Conservation (phyloP, 192 early-diverging fungal species). For the Coemansia sp. region DNA sequence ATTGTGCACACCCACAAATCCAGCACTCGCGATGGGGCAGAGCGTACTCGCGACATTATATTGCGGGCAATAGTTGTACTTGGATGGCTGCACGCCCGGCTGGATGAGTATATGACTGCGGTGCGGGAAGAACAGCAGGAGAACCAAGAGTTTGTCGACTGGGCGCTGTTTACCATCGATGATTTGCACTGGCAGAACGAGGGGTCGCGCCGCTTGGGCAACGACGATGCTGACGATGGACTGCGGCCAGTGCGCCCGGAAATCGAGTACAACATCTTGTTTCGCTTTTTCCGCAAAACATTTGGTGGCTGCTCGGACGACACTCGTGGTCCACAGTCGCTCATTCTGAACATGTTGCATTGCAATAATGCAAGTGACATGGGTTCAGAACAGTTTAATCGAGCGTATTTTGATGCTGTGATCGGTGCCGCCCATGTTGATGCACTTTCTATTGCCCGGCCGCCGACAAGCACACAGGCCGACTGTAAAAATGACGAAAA, state of each 20-base stretch:
- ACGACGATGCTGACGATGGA: conserved; percentile 31
- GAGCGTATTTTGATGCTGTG: conserved; percentile 25
- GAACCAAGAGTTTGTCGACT: conserved; percentile 47
- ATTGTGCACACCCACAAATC: conserved; percentile 6
- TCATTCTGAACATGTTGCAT: conserved; percentile 6
- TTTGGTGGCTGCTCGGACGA: conserved; percentile 15
- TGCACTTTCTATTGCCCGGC: background rate
- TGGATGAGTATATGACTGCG: conserved; percentile 22
- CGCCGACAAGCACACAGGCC: background rate
- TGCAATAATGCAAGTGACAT: background rate
- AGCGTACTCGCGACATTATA: background rate
- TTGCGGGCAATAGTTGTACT: conserved; percentile 25
- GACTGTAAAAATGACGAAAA: background rate
- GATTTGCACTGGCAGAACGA: conserved; percentile 49
- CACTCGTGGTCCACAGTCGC: background rate
- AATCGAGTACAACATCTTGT: conserved; percentile 32
- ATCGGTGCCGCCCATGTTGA: conserved; percentile 3
- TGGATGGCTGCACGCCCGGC: conserved; percentile 34
- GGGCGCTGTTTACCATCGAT: conserved; percentile 37
- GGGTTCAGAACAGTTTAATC: background rate
- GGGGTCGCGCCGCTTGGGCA: conserved; percentile 22
- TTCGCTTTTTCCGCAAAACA: conserved; percentile 31
- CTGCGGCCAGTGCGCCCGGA: conserved; percentile 33
- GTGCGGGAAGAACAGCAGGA: conserved; percentile 37
- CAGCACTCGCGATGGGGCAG: background rate